Percentiles rank a stretch among this genome's conserved stretches.
phyloP scores from a whole-genome alignment of 495 filamentous ascomycete genomes.

The Penicillium psychrofluorescens region DNA sequence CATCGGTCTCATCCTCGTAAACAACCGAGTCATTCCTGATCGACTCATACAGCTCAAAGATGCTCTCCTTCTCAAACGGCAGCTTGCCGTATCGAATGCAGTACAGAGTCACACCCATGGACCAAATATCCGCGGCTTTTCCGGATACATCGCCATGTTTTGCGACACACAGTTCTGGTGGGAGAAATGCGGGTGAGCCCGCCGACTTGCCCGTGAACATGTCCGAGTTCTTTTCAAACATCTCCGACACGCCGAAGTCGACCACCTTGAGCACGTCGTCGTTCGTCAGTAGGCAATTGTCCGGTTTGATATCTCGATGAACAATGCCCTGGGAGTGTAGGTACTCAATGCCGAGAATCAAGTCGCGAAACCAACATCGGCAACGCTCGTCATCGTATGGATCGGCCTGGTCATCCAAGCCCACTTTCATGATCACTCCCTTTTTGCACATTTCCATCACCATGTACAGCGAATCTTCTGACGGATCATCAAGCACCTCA shows the following conservation, averaged over 20 bases:
- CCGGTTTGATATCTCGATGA: constrained; percentile 96
- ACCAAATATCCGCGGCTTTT: constrained; percentile 92
- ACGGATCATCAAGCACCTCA: constrained; percentile 91
- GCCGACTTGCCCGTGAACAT: constrained; percentile 95
- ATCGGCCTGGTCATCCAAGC: constrained; percentile 70
- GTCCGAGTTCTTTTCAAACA: constrained; percentile 83
- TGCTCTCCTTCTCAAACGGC: constrained; percentile 70
- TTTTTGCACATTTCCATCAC: constrained; percentile 99
- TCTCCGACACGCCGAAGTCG: constrained; percentile 97
- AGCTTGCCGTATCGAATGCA: constrained; percentile 83
- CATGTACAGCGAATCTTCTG: constrained; percentile 95
- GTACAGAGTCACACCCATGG: constrained; percentile 94
- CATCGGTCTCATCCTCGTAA: constrained; percentile 39
- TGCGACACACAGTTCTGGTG: constrained; percentile 84
- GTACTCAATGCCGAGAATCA: constrained; percentile 95
- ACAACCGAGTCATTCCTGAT: constrained; percentile 61
- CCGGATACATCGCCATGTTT: constrained; percentile 86
- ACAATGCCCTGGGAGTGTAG: constrained; percentile 91
- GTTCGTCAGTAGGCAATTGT: constrained; percentile 84
- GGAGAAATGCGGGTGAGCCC: constrained; percentile 90
- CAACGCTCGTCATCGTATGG: constrained; percentile 82
- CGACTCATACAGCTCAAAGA: constrained; percentile 83
- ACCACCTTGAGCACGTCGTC: constrained; percentile 94
- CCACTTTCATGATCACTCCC: constrained; percentile 95
- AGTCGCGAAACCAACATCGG: constrained; percentile 87